Evolutionary conservation across 2,329 filamentous ascomycete species (phyloP), one percentile per base, ranked within the genome.

Genomic region (Xylariaceae sp.): DNA sequence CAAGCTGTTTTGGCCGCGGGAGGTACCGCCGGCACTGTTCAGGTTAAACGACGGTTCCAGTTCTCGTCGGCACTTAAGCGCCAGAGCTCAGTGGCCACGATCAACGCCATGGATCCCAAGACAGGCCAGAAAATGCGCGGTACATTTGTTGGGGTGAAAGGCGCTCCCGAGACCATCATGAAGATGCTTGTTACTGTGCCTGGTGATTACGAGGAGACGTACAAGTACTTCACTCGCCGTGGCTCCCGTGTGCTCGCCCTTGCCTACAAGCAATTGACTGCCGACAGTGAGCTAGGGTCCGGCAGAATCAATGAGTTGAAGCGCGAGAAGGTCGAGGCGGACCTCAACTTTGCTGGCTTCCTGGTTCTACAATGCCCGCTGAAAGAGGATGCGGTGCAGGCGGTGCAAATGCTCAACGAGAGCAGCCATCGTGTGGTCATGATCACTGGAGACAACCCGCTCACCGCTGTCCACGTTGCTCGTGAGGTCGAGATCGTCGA

Each of bases 371-470:
- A 95, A 59, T 95, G 88, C 52, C 92, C 92, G 5, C 71, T 98
- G 37, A 98, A 98, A 64, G 89, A 94, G 17, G 92, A 98, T 58
- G 92, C 92, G 29, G 84, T 93, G 63, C 81, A 92, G 57, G 80
- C 92, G 24, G 86, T 98, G 25, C 86, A 83, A 45, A 95, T 96
- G 87, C 74, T 98, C 49, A 98, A 95, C 56, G 92, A 98, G 67
- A 96, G 90, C 62, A 96, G 89, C 63, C 92, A 98, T 60, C 86
- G 92, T 49, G 88, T 94, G 29, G 84, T 98, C 49, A 98, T 98
- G 92, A 98, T 98, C 46, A 98, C 92, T 39, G 92, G 92, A 56
- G 92, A 98, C 60, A 98, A 98, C 58, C 90, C 92, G 10, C 72
- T 98, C 33, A 98, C 92, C 25, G 92, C 92, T 45, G 86, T 94